Percentiles rank a stretch among this genome's conserved stretches.
phyloP scores from a whole-genome alignment of 192 early-diverging fungal species.

The Mortierella claussenii region DNA sequence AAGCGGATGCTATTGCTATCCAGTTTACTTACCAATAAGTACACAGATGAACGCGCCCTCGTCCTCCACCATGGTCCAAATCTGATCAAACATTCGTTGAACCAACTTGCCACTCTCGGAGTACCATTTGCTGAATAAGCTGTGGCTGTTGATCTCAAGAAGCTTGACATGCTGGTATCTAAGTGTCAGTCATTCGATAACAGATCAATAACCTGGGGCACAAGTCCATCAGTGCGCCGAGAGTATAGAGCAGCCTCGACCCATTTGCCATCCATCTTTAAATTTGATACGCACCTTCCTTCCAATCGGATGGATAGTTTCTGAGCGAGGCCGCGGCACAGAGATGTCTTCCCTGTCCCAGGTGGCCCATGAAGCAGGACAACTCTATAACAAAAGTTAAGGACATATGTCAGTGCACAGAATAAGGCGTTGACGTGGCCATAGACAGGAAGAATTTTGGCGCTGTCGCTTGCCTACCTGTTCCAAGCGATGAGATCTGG shows the following conservation, averaged over 20 bases:
- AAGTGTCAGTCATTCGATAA: too few relatives aligned
- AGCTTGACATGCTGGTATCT: conserved; percentile 54
- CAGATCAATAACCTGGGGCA: too few relatives aligned
- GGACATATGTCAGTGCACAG: too few relatives aligned
- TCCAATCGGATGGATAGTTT: conserved; percentile 67
- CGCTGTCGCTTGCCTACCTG: too few relatives aligned
- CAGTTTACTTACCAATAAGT: conserved; percentile 61
- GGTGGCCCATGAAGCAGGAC: conserved; percentile 76
- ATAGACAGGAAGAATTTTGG: too few relatives aligned
- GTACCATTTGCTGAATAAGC: conserved; percentile 82
- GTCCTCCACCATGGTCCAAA: conserved; percentile 66
- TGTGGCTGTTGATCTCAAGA: conserved; percentile 79
- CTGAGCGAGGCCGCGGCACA: conserved; percentile 73
- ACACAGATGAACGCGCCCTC: conserved; percentile 70
- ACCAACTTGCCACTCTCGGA: conserved; percentile 79
- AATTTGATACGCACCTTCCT: conserved; percentile 18
- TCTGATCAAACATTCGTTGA: conserved; percentile 66
- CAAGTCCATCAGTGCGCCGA: too few relatives aligned
- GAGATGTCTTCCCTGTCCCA: conserved; percentile 75
- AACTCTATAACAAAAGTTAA: conserved; percentile 42
- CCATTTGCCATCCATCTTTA: too few relatives aligned
- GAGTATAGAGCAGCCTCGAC: too few relatives aligned
- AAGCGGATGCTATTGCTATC: neutral
- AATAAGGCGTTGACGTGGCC: too few relatives aligned
- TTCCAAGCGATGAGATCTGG: conserved; percentile 67